Base-by-base conservation (phyloP, 768 basidiomycete genomes). In the Collybia sp. region DNA sequence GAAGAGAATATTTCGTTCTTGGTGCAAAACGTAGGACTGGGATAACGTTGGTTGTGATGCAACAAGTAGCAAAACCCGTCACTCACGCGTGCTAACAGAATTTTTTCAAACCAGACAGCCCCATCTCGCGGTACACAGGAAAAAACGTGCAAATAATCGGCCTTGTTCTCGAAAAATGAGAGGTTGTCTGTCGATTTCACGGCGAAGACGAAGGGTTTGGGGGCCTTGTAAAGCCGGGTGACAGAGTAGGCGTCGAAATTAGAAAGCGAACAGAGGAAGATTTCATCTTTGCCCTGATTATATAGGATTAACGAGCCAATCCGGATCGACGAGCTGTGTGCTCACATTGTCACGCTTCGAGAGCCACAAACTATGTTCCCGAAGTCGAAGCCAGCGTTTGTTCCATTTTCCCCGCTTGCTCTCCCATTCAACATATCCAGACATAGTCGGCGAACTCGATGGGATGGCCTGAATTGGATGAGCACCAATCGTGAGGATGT, bases 371-470 rank as follows among this genome's bases (percentile, higher is more conserved):
- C 80, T 79, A 52, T 94, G 90, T 57, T 94, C 92, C 40, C 89
- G 76, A 18, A 96, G 76, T 56, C 85, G 82, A 59, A 99, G 71
- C 81, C 85, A 94, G 30, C 92, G 79, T 66, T 97, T 97, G 46
- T 73, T 85, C 96, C 95, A 99, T 65, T 96, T 96, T 31, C 93
- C 93, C 48, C 85, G 80, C 67, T 95, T 97, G 38, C 71, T 73
- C 69, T 95, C 91, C 78, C 83, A 88, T 61, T 97, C 89, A 18
- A 97, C 81, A 57, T 83, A 93, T 5, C 85, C 71, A 32, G 70
- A 68, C 57, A 70, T 63, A 16, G 61, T 66, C 6, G 77, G 71
- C 18, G 75, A 66, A 50, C 66, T 72, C n/a, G 75, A 64, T 15
- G 70, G 73, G 13, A 69, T 68, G 43, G 66, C 65, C 68, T 68